phyloP scores from a whole-genome alignment of 2,329 filamentous ascomycete species.

The Chalaropsis ovoidea region DNA sequence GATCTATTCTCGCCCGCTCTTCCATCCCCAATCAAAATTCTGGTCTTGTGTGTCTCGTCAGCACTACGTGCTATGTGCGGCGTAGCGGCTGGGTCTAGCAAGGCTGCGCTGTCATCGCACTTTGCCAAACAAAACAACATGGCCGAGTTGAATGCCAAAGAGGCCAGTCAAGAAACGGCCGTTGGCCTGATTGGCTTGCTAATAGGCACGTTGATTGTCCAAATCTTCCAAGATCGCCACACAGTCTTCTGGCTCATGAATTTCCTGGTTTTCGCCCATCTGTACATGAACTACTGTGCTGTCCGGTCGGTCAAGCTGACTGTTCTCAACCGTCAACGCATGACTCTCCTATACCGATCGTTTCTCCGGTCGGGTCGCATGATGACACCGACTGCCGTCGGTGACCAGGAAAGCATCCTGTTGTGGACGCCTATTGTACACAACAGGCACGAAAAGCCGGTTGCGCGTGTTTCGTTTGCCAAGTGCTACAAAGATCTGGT shows the following conservation, averaged over 20 bases:
- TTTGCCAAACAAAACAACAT: slow-evolving; percentile 82
- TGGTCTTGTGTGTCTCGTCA: slow-evolving; percentile 42
- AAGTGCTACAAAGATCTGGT: slow-evolving; percentile 36
- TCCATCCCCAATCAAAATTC: slow-evolving; percentile 43
- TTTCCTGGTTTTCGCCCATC: slow-evolving; percentile 61
- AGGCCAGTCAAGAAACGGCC: slow-evolving; percentile 89
- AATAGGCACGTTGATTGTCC: slow-evolving; percentile 70
- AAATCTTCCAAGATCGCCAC: slow-evolving; percentile 56
- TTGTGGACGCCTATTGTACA: slow-evolving; percentile 33
- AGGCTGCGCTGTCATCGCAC: slow-evolving; percentile 82
- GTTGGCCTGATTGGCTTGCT: slow-evolving; percentile 84
- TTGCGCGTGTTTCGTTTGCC: slow-evolving; percentile 36
- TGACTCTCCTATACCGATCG: slow-evolving; percentile 62
- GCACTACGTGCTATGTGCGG: slow-evolving; percentile 61
- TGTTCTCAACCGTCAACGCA: slow-evolving; percentile 75
- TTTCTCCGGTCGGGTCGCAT: slow-evolving; percentile 43
- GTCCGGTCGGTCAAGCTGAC: slow-evolving; percentile 76
- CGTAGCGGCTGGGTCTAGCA: slow-evolving; percentile 79
- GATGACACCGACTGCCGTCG: slow-evolving; percentile 55
- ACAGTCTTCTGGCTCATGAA: slow-evolving; percentile 68
- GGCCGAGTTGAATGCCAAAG: slow-evolving; percentile 87
- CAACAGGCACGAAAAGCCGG: slow-evolving; percentile 29
- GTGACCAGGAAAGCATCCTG: slow-evolving; percentile 55
- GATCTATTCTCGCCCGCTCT: slow-evolving; percentile 71
- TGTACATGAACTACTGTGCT: slow-evolving; percentile 76